Evolutionary conservation across 2,329 filamentous ascomycete species (phyloP), one percentile per base, ranked within the genome.

Genomic region (Alternaria solani): DNA sequence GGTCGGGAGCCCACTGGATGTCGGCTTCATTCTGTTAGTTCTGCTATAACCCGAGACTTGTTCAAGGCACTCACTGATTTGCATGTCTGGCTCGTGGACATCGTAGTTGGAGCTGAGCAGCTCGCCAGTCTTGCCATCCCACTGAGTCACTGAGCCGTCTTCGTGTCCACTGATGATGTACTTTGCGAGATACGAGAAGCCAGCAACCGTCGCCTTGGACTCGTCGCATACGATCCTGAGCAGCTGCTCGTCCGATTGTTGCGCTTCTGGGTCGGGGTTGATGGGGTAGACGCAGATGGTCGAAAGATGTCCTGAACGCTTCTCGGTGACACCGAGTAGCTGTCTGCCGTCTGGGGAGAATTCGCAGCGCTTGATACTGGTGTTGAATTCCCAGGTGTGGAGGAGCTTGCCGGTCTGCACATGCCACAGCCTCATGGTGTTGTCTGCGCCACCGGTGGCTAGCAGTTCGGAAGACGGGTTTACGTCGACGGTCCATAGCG

Each of bases 111-210:
- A 88, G 81, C 91, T 87, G 70, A 96, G 81, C 67, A 92, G 85
- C 69, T 97, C 93, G 78, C 94, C 94, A 57, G 89, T 89, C 89
- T 98, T 97, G 70, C 88, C 91, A 81, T 99, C 94, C 80, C 93
- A 99, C 75, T 90, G 87, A 67, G 92, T 94, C 65, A 99, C 87
- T 67, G 90, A 94, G 74, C 95, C 95, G 80, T 99, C 94, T 82
- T 98, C 95, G 83, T 99, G 95, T 68, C 94, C 94, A 60, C 94
- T 92, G 78, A 99, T 96, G 81, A 99, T 99, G 85, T 94, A 98
- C 83, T 94, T 94, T 80, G 87, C 90, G 73, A 97, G 81, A 82
- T 94, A 97, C 83, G 93, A 96, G 91, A 94, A 99, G 68, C 94
- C 95, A 57, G 95, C 95, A 65, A 98, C 95, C 34, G 94, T 98